Evolutionary conservation across 768 basidiomycete species (phyloP), one percentile per base, ranked within the genome.

Genomic region (Boletus subcaerulescens): DNA sequence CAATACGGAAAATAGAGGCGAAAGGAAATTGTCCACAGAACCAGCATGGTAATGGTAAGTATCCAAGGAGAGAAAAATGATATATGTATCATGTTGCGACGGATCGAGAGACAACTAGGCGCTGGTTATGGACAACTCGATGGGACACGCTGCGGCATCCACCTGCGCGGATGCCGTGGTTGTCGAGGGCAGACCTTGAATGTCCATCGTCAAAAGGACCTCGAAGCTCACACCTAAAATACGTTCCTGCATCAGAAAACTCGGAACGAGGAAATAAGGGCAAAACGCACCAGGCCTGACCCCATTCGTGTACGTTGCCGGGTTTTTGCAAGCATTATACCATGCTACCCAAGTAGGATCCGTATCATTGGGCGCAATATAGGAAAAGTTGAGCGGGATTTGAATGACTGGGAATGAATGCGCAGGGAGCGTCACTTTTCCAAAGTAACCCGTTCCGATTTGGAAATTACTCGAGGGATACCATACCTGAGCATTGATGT

Each of bases 301-400:
- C n/a, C 80, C 82, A 64, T 72, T 72, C 3, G 68, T 33, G 67
- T 73, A 81, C 31, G 82, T 65, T 36, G 69, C 76, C 39, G 69
- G 64, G 66, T 91, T 87, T 73, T 79, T 80, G 75, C 92, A 94
- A 7, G 81, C 87, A 53, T 87, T 76, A 67, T 93, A 89, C 84
- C 87, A 90, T 50, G 82, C 83, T 8, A 67, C 65, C 89, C 93
- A 98, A 20, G 94, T 96, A 35, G 79, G 75, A 71, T 98, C 94
- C 5, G 86, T 82, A 43, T 81, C 77, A 65, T 98, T 97, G 12
- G 81, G 75, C 0, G 87, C 91, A 13, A 83, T 59, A 68, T 96
- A 97, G 0, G 86, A 83, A 72, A 96, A 95, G 62, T 88, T 88
- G 48, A 98, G 74, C 0, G 93, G 93, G 11, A 98, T 59, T 32